Evolutionary conservation across 2,329 filamentous ascomycete species (phyloP), one percentile per base, ranked within the genome.

Genomic region (Ceratocystis ficicola): DNA sequence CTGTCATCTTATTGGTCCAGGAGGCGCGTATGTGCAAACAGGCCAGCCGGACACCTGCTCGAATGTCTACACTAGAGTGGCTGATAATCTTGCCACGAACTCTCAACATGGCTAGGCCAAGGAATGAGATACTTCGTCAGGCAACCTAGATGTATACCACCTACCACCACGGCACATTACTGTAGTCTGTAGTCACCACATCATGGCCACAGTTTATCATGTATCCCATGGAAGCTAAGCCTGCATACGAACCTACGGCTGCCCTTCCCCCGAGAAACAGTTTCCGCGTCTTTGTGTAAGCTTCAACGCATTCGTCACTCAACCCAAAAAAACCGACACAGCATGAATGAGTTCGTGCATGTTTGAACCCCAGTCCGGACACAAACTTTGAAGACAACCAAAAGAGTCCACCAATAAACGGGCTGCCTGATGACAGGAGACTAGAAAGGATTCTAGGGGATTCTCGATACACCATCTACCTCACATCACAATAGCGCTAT

Each of bases 211-310:
- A 4, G 22, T 6, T 15, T 20, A n/a, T 41, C 17, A 12, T 41
- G 36, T 32, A 7, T 15, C 52, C 10, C 67, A 68, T 7, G 70
- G 70, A 46, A 76, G 77, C 32, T 73, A 73, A 70, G 68, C 68
- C 4, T 69, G 70, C 70, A 75, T 55, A 72, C 77, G 4, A 76
- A 75, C 6, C 69, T 68, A 60, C 69, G 77, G 30, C 71, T 77
- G 12, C 76, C 75, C 36, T 1, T 75, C 76, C 0, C 66, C 70
- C 0, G 70, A 70, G 41, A 71, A 70, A 44, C 71, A 71, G 64
- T 73, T 74, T 68, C 72, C 74, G 0, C 73, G 75, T 4, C 73
- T 77, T 2, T 75, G 76, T 1, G 76, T 76, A 71, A 77, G 77
- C 69, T 77, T 77, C 60, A 75, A 75, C 66, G 72, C 74, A 0